Evolutionary conservation across 2,329 filamentous ascomycete species (phyloP).

Genomic region (Cladosporium sp.): DNA sequence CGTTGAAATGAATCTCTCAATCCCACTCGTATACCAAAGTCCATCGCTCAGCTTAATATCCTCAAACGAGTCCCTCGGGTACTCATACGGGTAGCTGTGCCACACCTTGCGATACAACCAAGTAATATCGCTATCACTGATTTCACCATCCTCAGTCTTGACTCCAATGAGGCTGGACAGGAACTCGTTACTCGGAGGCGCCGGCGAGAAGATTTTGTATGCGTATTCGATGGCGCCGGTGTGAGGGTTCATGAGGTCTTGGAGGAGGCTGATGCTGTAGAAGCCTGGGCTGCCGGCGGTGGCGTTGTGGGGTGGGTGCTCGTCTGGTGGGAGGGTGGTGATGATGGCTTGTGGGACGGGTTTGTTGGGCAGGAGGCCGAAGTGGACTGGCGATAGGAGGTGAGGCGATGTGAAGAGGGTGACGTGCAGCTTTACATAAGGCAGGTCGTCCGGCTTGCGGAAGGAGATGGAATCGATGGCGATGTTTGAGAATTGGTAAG

Average conservation of each 20-base stretch:
- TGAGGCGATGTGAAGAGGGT: constrained; percentile 82
- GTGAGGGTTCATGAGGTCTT: constrained; percentile 57
- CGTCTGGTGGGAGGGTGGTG: constrained; percentile 71
- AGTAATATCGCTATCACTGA: constrained; percentile 54
- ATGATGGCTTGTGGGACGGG: constrained; percentile 72
- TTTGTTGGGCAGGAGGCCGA: constrained; percentile 62
- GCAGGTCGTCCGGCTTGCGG: constrained; percentile 70
- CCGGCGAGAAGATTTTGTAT: constrained; percentile 68
- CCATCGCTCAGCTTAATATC: constrained; percentile 68
- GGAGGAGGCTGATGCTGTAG: constrained; percentile 79
- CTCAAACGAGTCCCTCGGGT: constrained; percentile 86
- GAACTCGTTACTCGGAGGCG: constrained; percentile 48
- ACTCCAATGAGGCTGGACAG: constrained; percentile 52
- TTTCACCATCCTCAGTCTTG: constrained; percentile 28
- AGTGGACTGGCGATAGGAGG: constrained; percentile 69
- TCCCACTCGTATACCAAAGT: constrained; percentile 67
- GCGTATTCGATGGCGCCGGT: constrained; percentile 50
- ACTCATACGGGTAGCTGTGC: constrained; percentile 80
- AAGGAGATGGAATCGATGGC: constrained; percentile 44
- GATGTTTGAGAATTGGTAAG: constrained; percentile 78
- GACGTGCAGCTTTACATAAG: constrained; percentile 83
- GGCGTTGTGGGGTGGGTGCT: constrained; percentile 51
- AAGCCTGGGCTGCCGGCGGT: constrained; percentile 75
- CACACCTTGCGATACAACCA: constrained; percentile 80
- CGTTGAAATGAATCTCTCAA: constrained; percentile 92